Conservation (phyloP, 1,284 basidiomycete genomes). For the Austropuccinia psidii region DNA sequence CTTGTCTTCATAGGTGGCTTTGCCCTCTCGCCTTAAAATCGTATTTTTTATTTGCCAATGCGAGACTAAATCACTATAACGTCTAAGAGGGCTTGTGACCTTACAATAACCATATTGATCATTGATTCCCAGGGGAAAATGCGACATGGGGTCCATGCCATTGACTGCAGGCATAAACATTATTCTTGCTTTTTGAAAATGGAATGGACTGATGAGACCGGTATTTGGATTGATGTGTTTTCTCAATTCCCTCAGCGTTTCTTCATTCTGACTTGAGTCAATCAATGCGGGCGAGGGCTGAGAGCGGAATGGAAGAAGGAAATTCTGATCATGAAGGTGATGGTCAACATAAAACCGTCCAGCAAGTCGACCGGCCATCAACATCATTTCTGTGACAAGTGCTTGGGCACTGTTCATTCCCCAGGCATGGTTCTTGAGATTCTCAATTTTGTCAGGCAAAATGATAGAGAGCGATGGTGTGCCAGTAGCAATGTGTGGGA, state of each 20-base stretch:
- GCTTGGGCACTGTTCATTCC: conserved; percentile 41
- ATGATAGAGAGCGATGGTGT: conserved; percentile 15
- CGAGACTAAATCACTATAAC: conserved; percentile 70
- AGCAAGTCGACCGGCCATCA: conserved; percentile 67
- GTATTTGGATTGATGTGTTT: conserved; percentile 51
- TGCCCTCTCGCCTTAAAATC: conserved; percentile 48
- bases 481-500: background rate
- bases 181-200: conserved; percentile 37
- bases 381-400: conserved; percentile 75
- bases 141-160: conserved; percentile 56
- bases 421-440: conserved; percentile 50
- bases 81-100: conserved; percentile 79
- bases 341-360: conserved; percentile 56
- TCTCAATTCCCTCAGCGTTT: conserved; percentile 48
- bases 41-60: conserved; percentile 93
- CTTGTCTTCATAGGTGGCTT: background rate
- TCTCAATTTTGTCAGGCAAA: conserved; percentile 43
- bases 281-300: conserved; percentile 51
- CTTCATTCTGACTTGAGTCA: conserved; percentile 36
- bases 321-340: conserved; percentile 52
- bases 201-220: conserved; percentile 41
- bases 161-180: conserved; percentile 50
- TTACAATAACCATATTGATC: conserved; percentile 67
- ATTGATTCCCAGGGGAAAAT: conserved; percentile 65
- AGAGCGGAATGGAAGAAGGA: conserved; percentile 60